Conservation (phyloP, 768 basidiomycete genomes). For the Tulasnella sp. region DNA sequence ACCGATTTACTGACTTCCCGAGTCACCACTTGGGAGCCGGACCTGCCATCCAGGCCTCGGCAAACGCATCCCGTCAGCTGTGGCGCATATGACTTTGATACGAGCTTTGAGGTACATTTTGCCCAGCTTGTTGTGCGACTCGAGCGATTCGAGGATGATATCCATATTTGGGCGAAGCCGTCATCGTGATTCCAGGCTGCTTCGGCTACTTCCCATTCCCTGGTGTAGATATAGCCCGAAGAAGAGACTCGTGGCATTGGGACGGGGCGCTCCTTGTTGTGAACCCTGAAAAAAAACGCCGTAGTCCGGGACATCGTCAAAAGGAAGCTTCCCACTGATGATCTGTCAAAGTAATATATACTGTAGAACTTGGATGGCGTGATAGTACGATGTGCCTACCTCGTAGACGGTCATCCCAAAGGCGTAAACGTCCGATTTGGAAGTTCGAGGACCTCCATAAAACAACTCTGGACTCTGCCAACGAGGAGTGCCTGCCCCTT, state of each 20-base stretch:
- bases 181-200: background rate
- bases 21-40: background rate
- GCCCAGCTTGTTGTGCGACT: background rate
- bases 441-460: background rate
- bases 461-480: conserved; percentile 15
- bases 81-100: background rate
- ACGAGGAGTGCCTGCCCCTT: background rate
- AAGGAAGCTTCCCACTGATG: background rate
- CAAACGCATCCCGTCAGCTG: background rate
- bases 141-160: background rate
- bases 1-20: background rate
- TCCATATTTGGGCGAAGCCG: background rate
- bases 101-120: background rate
- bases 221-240: background rate
- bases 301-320: background rate
- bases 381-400: background rate
- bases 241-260: background rate
- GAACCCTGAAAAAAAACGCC: background rate
- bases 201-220: background rate
- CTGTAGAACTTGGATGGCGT: background rate
- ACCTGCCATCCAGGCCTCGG: background rate
- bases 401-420: conserved; percentile 9
- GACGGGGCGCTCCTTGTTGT: background rate
- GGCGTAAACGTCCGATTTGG: background rate
- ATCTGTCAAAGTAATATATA: background rate